Evolutionary conservation across 345 rosid genomes (phyloP), one percentile per base, ranked within the genome.

Genomic region (Moricandia moricandioides): DNA sequence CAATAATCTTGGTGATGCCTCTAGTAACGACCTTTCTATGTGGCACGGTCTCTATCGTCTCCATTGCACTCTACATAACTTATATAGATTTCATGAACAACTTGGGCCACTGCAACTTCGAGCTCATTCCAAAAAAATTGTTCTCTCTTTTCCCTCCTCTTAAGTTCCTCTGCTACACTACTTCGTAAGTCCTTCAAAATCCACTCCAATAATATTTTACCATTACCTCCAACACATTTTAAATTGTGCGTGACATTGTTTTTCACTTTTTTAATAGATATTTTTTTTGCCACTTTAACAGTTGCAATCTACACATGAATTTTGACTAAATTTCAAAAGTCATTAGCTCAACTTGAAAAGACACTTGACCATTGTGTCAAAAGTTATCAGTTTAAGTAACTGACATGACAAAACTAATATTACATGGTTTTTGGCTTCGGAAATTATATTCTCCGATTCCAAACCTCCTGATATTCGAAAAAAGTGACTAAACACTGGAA

Each of bases 91-190:
- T 83, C 13, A 93, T 93, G 97, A 93, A 89, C 84, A 86, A 93
- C 66, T 76, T 93, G 89, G 98, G 98, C 3, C 97, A 93, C 55
- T 89, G 97, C 85, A 93, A 93, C 73, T 88, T 89, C 56, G 98
- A 93, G 84, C 67, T 91, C 84, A 67, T 91, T 62, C 97, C 97
- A 0, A 79, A 21, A 11, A 62, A 67, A 31, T 18, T 87, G 59
- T 93, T 93, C 85, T 61, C 84, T 34, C 7, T 84, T 18, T 86
- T 86, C 47, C 93, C 93, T 8, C 89, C 87, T 21, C 88, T 93
- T 72, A 91, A 93, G 78, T 87, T 82, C 76, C 75, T 93, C 55
- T 79, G 85, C 83, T 91, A 93, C 77, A 91, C 98, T 17, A 70
- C 79, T 24, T 76, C 79, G 79, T 76, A 76, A 76, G 75, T 62